Base-by-base conservation (phyloP, 345 rosid species). In the Citrus maxima region DNA sequence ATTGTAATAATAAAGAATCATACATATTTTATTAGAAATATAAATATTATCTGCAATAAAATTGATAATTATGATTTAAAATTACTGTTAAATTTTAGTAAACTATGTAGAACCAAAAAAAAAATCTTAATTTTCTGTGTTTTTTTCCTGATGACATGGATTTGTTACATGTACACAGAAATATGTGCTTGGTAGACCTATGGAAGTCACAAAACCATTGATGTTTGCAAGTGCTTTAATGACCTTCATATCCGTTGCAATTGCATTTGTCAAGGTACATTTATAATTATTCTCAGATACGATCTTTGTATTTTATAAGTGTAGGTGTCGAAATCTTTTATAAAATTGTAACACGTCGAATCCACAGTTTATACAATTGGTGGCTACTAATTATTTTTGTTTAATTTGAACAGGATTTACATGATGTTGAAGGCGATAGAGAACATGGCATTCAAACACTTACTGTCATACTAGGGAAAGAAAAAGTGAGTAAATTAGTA, bases 391-490 rank as follows among this genome's bases (percentile, higher is more conserved):
- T 54, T 18, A 4, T 9, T 72, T 25, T 46, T 60, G 14, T 56
- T 2, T 24, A 51, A 51, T 3, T 32, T 51, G 24, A 24, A 74
- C 69, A 86, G 87, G 89, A 86, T 70, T 80, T 84, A 37, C 87
- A 85, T 28, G 89, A 86, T 42, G 79, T 82, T 7, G 81, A 84
- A 7, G 87, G 89, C 3, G 85, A 86, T 58, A 72, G 49, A 46
- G 56, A 77, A 24, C 80, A 70, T 25, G 85, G 89, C 2, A 80
- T 86, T 51, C 80, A 64, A 12, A 72, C 88, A 3, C 59, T 82
- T 34, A 75, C 72, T 24, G 75, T 80, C 35, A 76, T 61, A 25
- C 34, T 85, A 25, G 86, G 88, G 13, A 76, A 66, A 75, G 61
- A 82, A 78, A 80, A 80, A 69, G 86, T 80, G 38, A 67, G 82